A percentile compares a stretch with the other conserved stretches of the same genome.
Evolutionary conservation across 192 early-diverging fungal genomes (phyloP).

Genomic region (Gigaspora rosea): DNA sequence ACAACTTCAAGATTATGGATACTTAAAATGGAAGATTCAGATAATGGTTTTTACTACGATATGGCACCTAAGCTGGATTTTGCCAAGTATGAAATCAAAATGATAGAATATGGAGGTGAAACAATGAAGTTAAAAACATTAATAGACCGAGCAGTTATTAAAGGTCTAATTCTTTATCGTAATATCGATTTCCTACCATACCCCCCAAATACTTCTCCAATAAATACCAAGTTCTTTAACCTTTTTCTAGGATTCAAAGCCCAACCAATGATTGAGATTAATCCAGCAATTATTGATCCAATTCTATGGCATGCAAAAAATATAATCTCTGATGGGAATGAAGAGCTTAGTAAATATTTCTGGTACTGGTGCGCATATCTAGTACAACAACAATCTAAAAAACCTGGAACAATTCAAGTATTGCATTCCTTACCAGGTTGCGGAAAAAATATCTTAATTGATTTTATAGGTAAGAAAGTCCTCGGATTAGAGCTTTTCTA

Average conservation of each 20-base stretch:
- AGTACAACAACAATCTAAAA: conserved; percentile 1
- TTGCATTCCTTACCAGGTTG: background rate
- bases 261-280: background rate
- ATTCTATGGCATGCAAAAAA: conserved; percentile 6
- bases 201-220: background rate
- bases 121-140: background rate
- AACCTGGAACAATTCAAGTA: background rate
- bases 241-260: conserved; percentile 12
- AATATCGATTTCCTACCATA: conserved; percentile 11
- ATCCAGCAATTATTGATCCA: conserved; percentile 7
- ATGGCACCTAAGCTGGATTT: background rate
- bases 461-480: conserved; percentile 5
- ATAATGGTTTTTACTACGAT: conserved; percentile 4
- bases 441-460: conserved; percentile 26
- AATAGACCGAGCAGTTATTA: background rate
- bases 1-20: conserved; percentile 17
- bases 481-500: background rate
- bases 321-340: background rate
- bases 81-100: conserved; percentile 11
- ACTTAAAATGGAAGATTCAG: conserved; percentile 20
- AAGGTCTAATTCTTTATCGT: conserved; percentile 24
- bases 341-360: conserved; percentile 15
- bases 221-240: conserved; percentile 8
- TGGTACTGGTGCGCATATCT: background rate
- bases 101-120: background rate